These are phyloP conservation scores for Echinosophora koreensis DNA, from an alignment of 306 rosid species.

Conservation along the genomic window DNA sequence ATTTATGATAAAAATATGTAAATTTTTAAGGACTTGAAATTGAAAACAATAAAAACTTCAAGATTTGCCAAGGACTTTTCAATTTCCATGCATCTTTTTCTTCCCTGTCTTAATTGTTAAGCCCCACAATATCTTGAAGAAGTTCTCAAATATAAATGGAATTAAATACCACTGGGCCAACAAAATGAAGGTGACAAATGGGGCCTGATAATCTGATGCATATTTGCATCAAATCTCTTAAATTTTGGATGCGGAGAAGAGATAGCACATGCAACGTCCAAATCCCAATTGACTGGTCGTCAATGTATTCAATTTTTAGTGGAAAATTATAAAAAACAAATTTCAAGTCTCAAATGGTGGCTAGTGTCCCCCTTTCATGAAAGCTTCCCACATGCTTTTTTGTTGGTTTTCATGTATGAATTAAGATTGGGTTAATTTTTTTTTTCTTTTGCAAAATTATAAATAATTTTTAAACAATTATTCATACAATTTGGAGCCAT, in stretches of 20 bases:
- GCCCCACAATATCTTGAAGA: slow-evolving; percentile 11
- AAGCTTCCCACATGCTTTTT: slow-evolving; percentile 42
- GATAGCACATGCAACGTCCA: slow-evolving; percentile 38
- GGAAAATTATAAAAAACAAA: background rate
- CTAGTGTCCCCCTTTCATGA: slow-evolving; percentile 35
- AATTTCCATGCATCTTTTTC: no score
- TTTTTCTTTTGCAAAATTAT: background rate
- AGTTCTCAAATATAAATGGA: slow-evolving; percentile 32
- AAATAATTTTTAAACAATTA: background rate
- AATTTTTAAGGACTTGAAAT: no score
- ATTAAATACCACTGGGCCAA: slow-evolving; percentile 23
- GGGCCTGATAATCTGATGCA: slow-evolving; percentile 25
- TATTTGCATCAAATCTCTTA: slow-evolving; percentile 15
- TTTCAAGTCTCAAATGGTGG: slow-evolving; percentile 49
- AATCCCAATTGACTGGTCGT: slow-evolving; percentile 32
- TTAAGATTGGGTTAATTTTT: slow-evolving; percentile 22
- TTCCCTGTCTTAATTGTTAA: background rate
- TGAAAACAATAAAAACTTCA: no score
- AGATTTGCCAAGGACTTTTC: no score
- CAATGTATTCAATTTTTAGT: slow-evolving; percentile 6
- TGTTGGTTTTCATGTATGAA: slow-evolving; percentile 36
- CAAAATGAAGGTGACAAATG: background rate
- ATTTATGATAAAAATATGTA: no score
- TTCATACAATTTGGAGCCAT: background rate
- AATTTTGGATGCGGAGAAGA: background rate